Conservation (phyloP, 2,329 filamentous ascomycete genomes). For the Atkinsonella hypoxylon region DNA sequence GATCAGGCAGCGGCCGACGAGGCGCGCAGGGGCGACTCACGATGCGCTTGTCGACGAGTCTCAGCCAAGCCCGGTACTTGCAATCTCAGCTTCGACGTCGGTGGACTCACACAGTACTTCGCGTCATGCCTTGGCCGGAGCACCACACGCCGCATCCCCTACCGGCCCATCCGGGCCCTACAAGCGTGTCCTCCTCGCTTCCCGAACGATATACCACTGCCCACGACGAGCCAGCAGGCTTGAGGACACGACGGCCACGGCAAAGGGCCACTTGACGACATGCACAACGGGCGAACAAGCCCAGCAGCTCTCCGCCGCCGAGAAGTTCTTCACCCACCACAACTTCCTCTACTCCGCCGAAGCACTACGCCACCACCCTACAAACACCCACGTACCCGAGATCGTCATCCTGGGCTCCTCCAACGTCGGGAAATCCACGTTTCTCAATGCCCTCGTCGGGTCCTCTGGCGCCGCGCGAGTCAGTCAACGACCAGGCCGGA, state of each 20-base stretch:
- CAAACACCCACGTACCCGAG: conserved; percentile 42
- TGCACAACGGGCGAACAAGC: conserved; percentile 11
- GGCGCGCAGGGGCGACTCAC: background rate
- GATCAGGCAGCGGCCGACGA: conserved; percentile 3
- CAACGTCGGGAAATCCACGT: conserved; percentile 81
- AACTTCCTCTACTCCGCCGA: conserved; percentile 39
- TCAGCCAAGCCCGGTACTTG: background rate
- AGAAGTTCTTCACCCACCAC: conserved; percentile 20
- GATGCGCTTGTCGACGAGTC: background rate
- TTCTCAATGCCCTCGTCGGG: conserved; percentile 70
- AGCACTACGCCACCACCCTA: conserved; percentile 33
- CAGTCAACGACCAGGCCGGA: conserved; percentile 39
- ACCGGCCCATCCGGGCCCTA: conserved; percentile 1
- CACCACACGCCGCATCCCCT: background rate
- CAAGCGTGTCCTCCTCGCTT: conserved; percentile 9
- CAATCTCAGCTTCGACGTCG: background rate
- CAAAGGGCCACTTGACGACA: conserved; percentile 1
- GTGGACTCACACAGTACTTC: too few species aligned
- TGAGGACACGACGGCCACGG: background rate
- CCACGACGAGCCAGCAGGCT: background rate
- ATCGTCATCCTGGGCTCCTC: conserved; percentile 76
- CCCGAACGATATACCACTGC: conserved; percentile 9
- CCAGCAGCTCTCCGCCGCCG: conserved; percentile 16
- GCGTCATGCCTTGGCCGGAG: too few species aligned
- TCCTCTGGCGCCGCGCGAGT: conserved; percentile 31